These are phyloP conservation scores for Helotiales sp. DNA, from an alignment of 2,329 filamentous ascomycete genomes.

Conservation along the genomic window DNA sequence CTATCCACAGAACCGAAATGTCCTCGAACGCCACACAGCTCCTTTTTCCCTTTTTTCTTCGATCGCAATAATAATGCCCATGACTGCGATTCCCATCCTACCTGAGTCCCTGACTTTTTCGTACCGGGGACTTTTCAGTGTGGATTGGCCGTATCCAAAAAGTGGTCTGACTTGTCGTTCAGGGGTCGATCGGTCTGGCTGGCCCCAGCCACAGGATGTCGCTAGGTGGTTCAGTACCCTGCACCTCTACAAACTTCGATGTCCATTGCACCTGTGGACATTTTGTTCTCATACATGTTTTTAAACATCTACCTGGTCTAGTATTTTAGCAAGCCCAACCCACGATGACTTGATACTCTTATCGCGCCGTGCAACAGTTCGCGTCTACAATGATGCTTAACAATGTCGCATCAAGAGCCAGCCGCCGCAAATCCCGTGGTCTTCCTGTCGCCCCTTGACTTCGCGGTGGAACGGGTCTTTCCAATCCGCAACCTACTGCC, in stretches of 20 bases:
- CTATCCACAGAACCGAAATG: no score
- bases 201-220: not conserved
- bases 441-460: conserved; percentile 20
- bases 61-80: not conserved
- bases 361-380: not conserved
- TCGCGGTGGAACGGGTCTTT: conserved; percentile 26
- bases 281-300: not conserved
- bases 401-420: not conserved
- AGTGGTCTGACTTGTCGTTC: not conserved
- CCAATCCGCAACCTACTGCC: conserved; percentile 27
- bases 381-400: not conserved
- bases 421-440: conserved; percentile 15
- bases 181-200: not conserved
- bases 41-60: not conserved
- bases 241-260: not conserved
- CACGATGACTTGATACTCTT: not conserved
- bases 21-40: no score
- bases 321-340: not conserved
- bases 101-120: not conserved
- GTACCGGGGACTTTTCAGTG: no score
- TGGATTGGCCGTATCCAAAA: not conserved
- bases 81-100: not conserved
- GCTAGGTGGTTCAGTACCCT: not conserved
- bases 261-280: not conserved
- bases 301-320: not conserved